Evolutionary conservation across 2,329 filamentous ascomycete species (phyloP).

Genomic region (Verticillium albo-atrum): DNA sequence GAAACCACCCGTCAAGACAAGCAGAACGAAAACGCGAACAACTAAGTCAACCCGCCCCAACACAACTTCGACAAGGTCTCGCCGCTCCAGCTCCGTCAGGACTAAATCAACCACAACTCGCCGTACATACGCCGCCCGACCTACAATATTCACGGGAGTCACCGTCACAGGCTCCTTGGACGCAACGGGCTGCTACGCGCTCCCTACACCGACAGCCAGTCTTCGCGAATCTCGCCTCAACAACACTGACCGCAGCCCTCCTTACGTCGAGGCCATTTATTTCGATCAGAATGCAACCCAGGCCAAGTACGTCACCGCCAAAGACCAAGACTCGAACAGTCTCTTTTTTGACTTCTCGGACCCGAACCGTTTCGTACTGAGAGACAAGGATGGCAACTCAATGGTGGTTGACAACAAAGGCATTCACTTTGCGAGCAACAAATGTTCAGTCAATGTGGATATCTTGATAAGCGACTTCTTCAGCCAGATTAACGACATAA

Average conservation of each 20-base stretch:
- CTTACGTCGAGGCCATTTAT: slow-evolving; percentile 31
- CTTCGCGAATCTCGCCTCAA: slow-evolving; percentile 23
- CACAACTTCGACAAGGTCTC: neutral
- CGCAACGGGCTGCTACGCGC: slow-evolving; percentile 6
- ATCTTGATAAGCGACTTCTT: slow-evolving; percentile 27
- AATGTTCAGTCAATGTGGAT: slow-evolving; percentile 26
- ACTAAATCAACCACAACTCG: neutral
- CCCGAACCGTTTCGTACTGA: slow-evolving; percentile 23
- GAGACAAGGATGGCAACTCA: slow-evolving; percentile 22
- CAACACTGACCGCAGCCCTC: slow-evolving; percentile 21
- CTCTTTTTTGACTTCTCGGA: slow-evolving; percentile 29
- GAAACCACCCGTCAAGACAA: neutral
- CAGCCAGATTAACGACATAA: slow-evolving; percentile 23
- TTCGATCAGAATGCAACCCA: slow-evolving; percentile 24
- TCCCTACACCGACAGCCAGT: neutral
- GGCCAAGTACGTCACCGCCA: slow-evolving; percentile 26
- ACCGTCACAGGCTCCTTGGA: slow-evolving; percentile 1
- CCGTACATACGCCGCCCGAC: neutral
- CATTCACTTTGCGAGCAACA: slow-evolving; percentile 27
- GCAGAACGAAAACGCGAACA: neutral
- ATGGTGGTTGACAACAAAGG: slow-evolving; percentile 26
- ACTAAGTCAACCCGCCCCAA: neutral
- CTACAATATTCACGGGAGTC: slow-evolving; percentile 4
- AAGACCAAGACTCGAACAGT: slow-evolving; percentile 20
- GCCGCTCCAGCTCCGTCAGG: too few relatives aligned